Evolutionary conservation across 1,284 basidiomycete genomes (phyloP).

Genomic region (Ceratobasidium sp.): DNA sequence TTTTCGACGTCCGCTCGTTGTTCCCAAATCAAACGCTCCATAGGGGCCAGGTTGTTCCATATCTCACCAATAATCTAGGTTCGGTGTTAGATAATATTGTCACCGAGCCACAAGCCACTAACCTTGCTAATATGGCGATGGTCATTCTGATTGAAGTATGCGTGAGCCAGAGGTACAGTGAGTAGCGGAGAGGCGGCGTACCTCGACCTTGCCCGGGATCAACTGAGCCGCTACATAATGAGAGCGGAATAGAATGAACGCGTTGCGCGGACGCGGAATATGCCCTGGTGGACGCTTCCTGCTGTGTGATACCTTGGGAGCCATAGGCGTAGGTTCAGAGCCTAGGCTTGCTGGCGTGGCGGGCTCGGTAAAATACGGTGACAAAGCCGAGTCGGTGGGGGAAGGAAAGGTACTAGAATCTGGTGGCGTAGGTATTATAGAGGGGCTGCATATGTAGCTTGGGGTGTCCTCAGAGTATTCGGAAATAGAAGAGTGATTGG

Average conservation of each 20-base stretch:
- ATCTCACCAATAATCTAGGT: slow-evolving; percentile 44
- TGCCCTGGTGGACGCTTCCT: slow-evolving; percentile 50
- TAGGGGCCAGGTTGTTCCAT: slow-evolving; percentile 38
- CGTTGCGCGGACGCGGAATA: slow-evolving; percentile 82
- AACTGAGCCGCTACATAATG: slow-evolving; percentile 54
- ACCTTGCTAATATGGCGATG: slow-evolving; percentile 50
- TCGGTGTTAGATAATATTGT: not conserved
- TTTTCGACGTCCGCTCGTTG: slow-evolving; percentile 50
- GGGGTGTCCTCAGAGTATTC: not conserved
- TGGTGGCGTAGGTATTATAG: not conserved
- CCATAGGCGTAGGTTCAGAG: not conserved
- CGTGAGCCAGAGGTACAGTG: slow-evolving; percentile 43
- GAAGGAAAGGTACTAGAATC: slow-evolving; percentile 10
- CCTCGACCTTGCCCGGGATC: slow-evolving; percentile 35
- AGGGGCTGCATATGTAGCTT: not conserved
- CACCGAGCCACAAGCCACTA: not conserved
- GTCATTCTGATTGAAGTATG: slow-evolving; percentile 41
- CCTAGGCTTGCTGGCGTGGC: not conserved
- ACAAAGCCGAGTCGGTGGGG: slow-evolving; percentile 2
- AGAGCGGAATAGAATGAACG: slow-evolving; percentile 85
- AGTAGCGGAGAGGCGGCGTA: not conserved
- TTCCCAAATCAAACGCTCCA: slow-evolving; percentile 45
- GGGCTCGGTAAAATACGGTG: slow-evolving; percentile 17
- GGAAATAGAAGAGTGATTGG: not conserved
- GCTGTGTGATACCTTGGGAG: slow-evolving; percentile 17